Conservation (phyloP, 768 basidiomycete species). For the Lactarius indigo region DNA sequence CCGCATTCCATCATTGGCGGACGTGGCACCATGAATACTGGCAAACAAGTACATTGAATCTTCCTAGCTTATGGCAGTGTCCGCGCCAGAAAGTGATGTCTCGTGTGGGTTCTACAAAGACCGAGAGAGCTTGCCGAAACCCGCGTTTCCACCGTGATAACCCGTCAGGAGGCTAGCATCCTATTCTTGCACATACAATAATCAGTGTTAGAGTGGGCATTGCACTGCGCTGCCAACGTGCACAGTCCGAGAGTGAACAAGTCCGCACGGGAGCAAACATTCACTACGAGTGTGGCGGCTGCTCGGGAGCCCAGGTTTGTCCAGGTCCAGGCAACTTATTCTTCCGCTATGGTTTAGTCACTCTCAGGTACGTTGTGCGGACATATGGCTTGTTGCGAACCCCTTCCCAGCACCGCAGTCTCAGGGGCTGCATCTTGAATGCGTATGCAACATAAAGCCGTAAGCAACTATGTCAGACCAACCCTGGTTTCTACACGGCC, state of each 20-base stretch:
- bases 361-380: constrained; percentile 5
- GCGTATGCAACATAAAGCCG: neutral
- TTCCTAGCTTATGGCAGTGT: neutral
- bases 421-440: neutral
- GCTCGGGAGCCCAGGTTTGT: neutral
- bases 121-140: neutral
- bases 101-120: neutral
- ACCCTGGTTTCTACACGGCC: neutral
- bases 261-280: neutral
- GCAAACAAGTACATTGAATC: neutral
- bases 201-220: neutral
- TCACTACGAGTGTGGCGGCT: neutral
- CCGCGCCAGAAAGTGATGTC: neutral
- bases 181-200: neutral
- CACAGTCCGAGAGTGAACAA: neutral
- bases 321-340: neutral
- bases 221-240: neutral
- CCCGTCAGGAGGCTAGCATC: neutral
- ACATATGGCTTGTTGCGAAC: neutral
- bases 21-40: neutral
- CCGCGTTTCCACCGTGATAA: neutral
- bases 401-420: neutral
- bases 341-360: constrained; percentile 4
- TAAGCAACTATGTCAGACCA: neutral
- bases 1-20: neutral